Base-by-base conservation (phyloP, 306 rosid species). In the Dicorynia guianensis region DNA sequence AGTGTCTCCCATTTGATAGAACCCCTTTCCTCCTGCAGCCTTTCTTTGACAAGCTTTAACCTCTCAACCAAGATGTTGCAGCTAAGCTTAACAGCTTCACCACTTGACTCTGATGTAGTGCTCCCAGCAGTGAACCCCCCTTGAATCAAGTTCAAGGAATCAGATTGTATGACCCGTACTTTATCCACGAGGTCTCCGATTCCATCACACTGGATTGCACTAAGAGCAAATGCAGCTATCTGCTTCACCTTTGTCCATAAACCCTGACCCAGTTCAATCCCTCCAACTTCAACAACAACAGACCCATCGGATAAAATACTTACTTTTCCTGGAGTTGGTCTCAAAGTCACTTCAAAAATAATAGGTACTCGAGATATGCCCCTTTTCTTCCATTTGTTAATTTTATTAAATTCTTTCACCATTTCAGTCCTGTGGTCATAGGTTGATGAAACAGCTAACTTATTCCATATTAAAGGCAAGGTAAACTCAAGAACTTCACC, bases 231-330 rank as follows among this genome's bases (percentile, higher is more conserved):
- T 56, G 97, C 97, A 68, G 89, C 85, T 93, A 85, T 87, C 83
- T 95, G 97, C 76, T 89, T 92, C 8, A 83, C 98, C 90, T 95
- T 95, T 46, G 97, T 95, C 98, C 98, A 95, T 5, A 95, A 92
- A 87, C 98, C 98, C 81, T 95, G 98, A 38, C 98, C 98, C 18
- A 95, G 33, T 79, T 95, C 97, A n/a, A 89, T 89, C 18, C 97
- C 98, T 67, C 97, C 97, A 61, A 95, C 97, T 85, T 95, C 98
- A 81, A 86, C 97, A 77, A 77, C 87, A 43, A 95, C 67, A 34
- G 97, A 89, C 12, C 92, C 97, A 44, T 92, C 98, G 1, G 67
- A 52, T 38, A 95, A 82, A 75, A 95, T 87, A 83, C 93, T 89
- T 49, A 82, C 97, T 80, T 85, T 95, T 57, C 96, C 98, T 0